phyloP scores from a whole-genome alignment of 257 asterid species.

The Ocimum tenuiflorum region DNA sequence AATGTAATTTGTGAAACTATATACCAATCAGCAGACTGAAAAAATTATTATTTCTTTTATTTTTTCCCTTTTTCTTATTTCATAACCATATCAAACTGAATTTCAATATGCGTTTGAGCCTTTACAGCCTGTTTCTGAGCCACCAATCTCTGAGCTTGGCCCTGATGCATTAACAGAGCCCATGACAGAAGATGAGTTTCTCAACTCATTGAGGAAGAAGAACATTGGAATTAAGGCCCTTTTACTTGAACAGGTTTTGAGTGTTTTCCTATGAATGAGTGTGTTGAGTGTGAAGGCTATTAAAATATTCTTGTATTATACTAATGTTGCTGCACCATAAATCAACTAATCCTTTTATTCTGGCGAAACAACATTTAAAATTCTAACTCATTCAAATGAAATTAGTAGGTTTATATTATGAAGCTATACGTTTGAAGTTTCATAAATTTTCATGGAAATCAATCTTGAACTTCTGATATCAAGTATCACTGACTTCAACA shows the following conservation, averaged over 20 bases:
- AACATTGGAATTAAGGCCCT: slow-evolving; percentile 90
- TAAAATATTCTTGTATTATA: background rate
- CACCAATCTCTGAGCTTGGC: slow-evolving; percentile 96
- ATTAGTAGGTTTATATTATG: background rate
- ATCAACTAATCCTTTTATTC: background rate
- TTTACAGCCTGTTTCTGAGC: slow-evolving; percentile 69
- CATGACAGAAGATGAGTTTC: slow-evolving; percentile 57
- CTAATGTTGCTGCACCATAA: background rate
- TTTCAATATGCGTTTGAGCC: slow-evolving; percentile 13
- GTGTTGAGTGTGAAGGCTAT: background rate
- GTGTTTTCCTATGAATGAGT: slow-evolving; percentile 8
- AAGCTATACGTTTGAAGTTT: slow-evolving; percentile 1
- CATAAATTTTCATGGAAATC: background rate
- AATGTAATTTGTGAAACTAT: slow-evolving; percentile 46
- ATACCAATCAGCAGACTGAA: background rate
- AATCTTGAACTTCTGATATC: background rate
- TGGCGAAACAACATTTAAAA: background rate
- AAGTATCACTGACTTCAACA: background rate
- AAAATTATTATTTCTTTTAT: background rate
- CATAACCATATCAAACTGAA: slow-evolving; percentile 10
- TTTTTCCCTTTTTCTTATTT: background rate
- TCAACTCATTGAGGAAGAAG: slow-evolving; percentile 62
- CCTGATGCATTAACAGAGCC: slow-evolving; percentile 91
- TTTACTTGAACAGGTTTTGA: slow-evolving; percentile 90
- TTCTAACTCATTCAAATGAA: slow-evolving; percentile 1